These are phyloP conservation scores for Wickerhamiella vanderwaltii DNA, from an alignment of 805 yeast genomes.

Conservation along the genomic window DNA sequence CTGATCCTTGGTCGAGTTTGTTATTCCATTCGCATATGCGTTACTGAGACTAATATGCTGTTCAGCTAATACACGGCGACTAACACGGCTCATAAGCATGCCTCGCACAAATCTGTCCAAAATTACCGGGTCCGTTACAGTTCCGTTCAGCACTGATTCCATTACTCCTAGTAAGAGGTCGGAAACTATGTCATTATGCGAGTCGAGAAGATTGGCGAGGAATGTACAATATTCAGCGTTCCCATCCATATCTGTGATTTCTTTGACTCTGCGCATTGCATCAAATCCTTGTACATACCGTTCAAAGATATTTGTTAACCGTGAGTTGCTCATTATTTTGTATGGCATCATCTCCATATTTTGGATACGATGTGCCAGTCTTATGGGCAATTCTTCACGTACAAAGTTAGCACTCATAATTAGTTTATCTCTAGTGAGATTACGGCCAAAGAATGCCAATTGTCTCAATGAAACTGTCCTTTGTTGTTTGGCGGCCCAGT, in stretches of 20 bases:
- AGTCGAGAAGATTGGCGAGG: constrained; percentile 49
- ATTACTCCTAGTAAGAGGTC: constrained; percentile 88
- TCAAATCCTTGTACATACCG: constrained; percentile 81
- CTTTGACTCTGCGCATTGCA: constrained; percentile 61
- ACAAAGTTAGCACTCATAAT: constrained; percentile 81
- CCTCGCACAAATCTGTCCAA: constrained; percentile 66
- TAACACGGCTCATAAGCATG: constrained; percentile 72
- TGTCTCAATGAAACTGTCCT: constrained; percentile 87
- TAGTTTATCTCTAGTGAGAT: constrained; percentile 62
- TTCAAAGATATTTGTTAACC: constrained; percentile 77
- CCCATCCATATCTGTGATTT: constrained; percentile 57
- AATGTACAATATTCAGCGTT: constrained; percentile 60
- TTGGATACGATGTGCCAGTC: constrained; percentile 68
- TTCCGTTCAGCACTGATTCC: constrained; percentile 38
- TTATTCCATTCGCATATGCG: constrained; percentile 40
- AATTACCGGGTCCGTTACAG: constrained; percentile 45
- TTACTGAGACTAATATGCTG: constrained; percentile 76
- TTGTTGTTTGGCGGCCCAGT: constrained; percentile 54
- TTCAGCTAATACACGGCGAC: constrained; percentile 81
- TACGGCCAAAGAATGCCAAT: constrained; percentile 77
- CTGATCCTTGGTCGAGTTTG: constrained; percentile 30
- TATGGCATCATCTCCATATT: constrained; percentile 76
- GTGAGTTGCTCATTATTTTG: constrained; percentile 72
- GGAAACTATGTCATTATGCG: constrained; percentile 71
- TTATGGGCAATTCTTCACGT: constrained; percentile 66